Base-by-base conservation (phyloP, 2,329 filamentous ascomycete species). In the Aspergillus ustus region DNA sequence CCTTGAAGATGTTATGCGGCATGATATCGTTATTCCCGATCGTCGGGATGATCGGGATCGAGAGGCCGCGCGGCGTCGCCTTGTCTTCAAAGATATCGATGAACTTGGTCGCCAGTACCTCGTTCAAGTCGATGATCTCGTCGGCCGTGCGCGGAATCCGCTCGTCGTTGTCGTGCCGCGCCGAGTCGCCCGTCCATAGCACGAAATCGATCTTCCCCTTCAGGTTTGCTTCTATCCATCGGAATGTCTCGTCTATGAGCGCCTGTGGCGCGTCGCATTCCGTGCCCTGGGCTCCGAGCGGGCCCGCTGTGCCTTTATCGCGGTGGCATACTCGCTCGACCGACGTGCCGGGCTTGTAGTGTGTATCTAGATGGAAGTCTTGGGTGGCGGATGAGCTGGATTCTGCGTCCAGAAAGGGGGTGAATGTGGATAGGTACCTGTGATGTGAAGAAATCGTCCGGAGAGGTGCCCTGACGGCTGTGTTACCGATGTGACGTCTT, bases 21-120 rank as follows among this genome's bases (percentile, higher is more conserved):
- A 97, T 87, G 61, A 99, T 93, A 72, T 99, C 95, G 77, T 99
- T 99, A 80, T 99, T 99, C 63, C 95, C 95, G 68, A 97, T 89
- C 0, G 89, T 97, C 0, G 95, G 93, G 20, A 99, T 84, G 31
- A 98, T 87, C 4, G 95, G 94, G 4, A 98, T 85, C 13, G 83
- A 77, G 61, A 93, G 84, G 60, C 87, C 85, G 57, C 81, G 37
- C 81, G 80, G n/a, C 82, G 82, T 63, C 80, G 84, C 81, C 43
- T 78, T 69, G 55, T 82, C 81, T 22, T 84, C 83, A 72, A 97
- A 97, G 9, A 91, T 83, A 20, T 93, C 85, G 51, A 85, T 78
- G 76, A 98, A 92, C 75, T 92, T 92, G 69, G 88, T 79, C 52
- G 93, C 89, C 65, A 97, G 82, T 66, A 87, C 83, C 66, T 86